A percentile compares a stretch with the other conserved stretches of the same genome.
Conservation (phyloP, 805 yeast genomes). For the Yarrowia hollandica region DNA sequence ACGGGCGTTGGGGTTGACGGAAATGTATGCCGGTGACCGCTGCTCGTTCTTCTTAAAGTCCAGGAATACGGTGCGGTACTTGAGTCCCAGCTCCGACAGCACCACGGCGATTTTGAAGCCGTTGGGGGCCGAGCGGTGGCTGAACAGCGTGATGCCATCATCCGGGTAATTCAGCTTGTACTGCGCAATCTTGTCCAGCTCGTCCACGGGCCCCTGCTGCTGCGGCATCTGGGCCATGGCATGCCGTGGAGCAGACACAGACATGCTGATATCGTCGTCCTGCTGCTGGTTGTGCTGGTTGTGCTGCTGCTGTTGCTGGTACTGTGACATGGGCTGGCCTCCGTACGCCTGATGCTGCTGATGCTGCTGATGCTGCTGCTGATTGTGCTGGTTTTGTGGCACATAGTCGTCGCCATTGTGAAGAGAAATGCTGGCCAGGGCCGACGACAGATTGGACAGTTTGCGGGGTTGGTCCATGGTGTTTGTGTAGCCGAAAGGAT, state of each 20-base stretch:
- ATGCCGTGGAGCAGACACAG: slow-evolving; percentile 14
- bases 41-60: slow-evolving; percentile 90
- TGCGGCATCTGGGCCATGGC: slow-evolving; percentile 10
- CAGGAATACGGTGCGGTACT: slow-evolving; percentile 76
- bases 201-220: slow-evolving; percentile 1
- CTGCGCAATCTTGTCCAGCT: slow-evolving; percentile 43
- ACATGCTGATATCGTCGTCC: slow-evolving; percentile 26
- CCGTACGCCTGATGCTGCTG: slow-evolving; percentile 23
- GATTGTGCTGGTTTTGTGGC: slow-evolving; percentile 19
- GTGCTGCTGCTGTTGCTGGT: neutral
- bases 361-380: slow-evolving; percentile 7
- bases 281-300: neutral
- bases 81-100: slow-evolving; percentile 75
- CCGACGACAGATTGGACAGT: slow-evolving; percentile 39
- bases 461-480: slow-evolving; percentile 33
- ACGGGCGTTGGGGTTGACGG: slow-evolving; percentile 94
- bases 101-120: slow-evolving; percentile 95
- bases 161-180: slow-evolving; percentile 76
- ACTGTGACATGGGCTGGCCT: slow-evolving; percentile 10
- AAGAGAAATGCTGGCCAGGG: slow-evolving; percentile 38
- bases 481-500: neutral
- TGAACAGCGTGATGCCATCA: slow-evolving; percentile 80
- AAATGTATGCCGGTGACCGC: slow-evolving; percentile 87
- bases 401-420: slow-evolving; percentile 28
- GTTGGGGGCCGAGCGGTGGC: slow-evolving; percentile 85